Conservation (phyloP, 441 rosid genomes). For the Gossypium laxum region DNA sequence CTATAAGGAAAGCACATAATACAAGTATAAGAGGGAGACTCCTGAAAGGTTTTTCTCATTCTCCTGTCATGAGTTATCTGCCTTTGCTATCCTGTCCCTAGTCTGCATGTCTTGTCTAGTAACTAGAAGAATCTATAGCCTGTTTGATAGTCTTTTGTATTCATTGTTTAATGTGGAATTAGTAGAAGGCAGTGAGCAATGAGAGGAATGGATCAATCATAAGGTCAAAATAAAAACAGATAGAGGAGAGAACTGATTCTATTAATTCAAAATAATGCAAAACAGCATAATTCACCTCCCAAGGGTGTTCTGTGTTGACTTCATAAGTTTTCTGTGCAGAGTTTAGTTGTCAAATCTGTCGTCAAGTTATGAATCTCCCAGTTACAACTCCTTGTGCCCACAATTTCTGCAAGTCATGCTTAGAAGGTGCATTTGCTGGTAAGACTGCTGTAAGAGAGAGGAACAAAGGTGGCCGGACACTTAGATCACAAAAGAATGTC, state of each 20-base stretch:
- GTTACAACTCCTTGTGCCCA: slow-evolving; percentile 60
- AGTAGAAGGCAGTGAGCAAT: not conserved
- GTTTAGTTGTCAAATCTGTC: slow-evolving; percentile 40
- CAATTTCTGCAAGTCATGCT: slow-evolving; percentile 51
- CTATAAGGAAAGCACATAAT: slow-evolving; percentile 18
- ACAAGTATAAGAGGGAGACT: slow-evolving; percentile 29
- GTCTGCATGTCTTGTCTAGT: not conserved
- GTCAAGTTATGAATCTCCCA: slow-evolving; percentile 40
- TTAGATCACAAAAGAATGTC: slow-evolving; percentile 37
- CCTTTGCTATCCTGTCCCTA: not conserved
- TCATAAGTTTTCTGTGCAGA: slow-evolving; percentile 25
- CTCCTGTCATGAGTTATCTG: not conserved
- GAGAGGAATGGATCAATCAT: not conserved
- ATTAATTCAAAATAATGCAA: not conserved
- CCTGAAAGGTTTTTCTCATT: slow-evolving; percentile 30
- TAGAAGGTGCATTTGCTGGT: slow-evolving; percentile 44
- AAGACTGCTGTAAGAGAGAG: slow-evolving; percentile 34
- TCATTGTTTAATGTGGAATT: not conserved
- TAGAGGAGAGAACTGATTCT: not conserved
- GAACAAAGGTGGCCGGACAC: slow-evolving; percentile 34
- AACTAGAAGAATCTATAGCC: not conserved
- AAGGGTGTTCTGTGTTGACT: not conserved
- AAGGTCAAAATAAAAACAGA: not conserved
- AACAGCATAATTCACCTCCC: not conserved
- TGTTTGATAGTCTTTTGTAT: not conserved